Conservation (phyloP, 1,284 basidiomycete genomes). For the Grifola frondosa region DNA sequence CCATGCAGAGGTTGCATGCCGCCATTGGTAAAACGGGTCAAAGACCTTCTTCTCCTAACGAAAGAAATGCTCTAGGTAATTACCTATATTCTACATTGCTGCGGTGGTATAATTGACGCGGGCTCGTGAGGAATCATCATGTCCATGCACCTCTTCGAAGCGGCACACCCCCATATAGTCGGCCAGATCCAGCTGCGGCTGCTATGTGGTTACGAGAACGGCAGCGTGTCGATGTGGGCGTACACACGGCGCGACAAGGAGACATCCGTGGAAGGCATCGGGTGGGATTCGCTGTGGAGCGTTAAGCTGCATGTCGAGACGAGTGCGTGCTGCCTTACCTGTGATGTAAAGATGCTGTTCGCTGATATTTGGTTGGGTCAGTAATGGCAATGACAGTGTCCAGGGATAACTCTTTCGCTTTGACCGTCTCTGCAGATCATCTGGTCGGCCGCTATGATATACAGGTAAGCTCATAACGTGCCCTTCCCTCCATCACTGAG, state of each 20-base stretch:
- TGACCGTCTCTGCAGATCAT: slow-evolving; percentile 85
- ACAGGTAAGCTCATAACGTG: slow-evolving; percentile 37
- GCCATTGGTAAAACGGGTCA: slow-evolving; percentile 62
- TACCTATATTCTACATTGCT: neutral
- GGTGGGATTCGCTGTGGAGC: slow-evolving; percentile 74
- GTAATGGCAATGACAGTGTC: slow-evolving; percentile 86
- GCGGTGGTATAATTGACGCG: neutral
- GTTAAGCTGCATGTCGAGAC: slow-evolving; percentile 76
- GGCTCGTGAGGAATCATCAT: slow-evolving; percentile 83
- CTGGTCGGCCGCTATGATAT: slow-evolving; percentile 71
- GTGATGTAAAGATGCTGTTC: neutral
- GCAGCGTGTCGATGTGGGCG: slow-evolving; percentile 65
- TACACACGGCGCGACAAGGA: slow-evolving; percentile 41
- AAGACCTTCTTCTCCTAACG: slow-evolving; percentile 38
- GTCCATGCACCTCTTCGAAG: slow-evolving; percentile 69
- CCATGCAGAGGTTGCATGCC: slow-evolving; percentile 68
- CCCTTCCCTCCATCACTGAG: neutral
- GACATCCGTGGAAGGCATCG: slow-evolving; percentile 66
- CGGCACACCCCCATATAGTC: slow-evolving; percentile 32
- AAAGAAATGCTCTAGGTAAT: slow-evolving; percentile 38
- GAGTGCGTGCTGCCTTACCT: slow-evolving; percentile 43
- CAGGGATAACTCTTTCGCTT: slow-evolving; percentile 54
- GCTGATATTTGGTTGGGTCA: slow-evolving; percentile 29
- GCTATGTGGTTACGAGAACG: slow-evolving; percentile 80
- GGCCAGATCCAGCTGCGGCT: slow-evolving; percentile 48